phyloP scores from a whole-genome alignment of 441 rosid species.

The Aleurites moluccanus region DNA sequence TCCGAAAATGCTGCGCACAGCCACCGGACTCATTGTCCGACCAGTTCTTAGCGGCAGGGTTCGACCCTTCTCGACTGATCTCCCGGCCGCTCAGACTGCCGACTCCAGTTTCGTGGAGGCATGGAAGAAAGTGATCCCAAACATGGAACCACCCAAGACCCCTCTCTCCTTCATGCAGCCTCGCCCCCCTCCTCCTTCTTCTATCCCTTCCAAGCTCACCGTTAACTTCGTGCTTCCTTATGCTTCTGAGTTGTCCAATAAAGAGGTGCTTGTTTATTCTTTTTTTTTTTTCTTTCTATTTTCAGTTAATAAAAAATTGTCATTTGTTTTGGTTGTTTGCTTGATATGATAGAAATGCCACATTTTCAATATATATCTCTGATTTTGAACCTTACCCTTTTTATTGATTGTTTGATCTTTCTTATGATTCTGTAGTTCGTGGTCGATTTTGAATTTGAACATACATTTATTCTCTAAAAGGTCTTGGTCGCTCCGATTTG shows the following conservation, averaged over 20 bases:
- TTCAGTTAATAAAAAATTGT: not conserved
- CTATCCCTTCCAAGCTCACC: slow-evolving; percentile 53
- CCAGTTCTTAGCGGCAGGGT: slow-evolving; percentile 13
- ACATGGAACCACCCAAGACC: slow-evolving; percentile 50
- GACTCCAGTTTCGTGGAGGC: slow-evolving; percentile 43
- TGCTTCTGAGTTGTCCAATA: slow-evolving; percentile 41
- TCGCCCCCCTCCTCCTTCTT: slow-evolving; percentile 38
- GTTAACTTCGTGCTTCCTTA: slow-evolving; percentile 59
- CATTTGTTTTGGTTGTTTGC: not conserved
- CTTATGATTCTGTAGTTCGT: not conserved
- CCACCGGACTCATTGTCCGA: slow-evolving; percentile 22
- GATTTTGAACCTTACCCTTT: too few species aligned
- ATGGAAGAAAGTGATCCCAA: slow-evolving; percentile 49
- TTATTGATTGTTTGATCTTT: not conserved
- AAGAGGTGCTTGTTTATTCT: slow-evolving; percentile 34
- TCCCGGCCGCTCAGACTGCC: slow-evolving; percentile 28
- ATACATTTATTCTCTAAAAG: not conserved
- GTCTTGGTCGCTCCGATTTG: not conserved
- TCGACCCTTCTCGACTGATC: slow-evolving; percentile 39
- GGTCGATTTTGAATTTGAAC: not conserved
- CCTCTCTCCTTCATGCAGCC: slow-evolving; percentile 46
- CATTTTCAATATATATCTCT: not conserved
- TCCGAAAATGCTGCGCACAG: slow-evolving; percentile 36
- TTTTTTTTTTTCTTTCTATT: too few species aligned
- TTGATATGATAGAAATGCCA: too few species aligned